phyloP scores from a whole-genome alignment of 2,329 filamentous ascomycete genomes.

The Colletotrichum tofieldiae region DNA sequence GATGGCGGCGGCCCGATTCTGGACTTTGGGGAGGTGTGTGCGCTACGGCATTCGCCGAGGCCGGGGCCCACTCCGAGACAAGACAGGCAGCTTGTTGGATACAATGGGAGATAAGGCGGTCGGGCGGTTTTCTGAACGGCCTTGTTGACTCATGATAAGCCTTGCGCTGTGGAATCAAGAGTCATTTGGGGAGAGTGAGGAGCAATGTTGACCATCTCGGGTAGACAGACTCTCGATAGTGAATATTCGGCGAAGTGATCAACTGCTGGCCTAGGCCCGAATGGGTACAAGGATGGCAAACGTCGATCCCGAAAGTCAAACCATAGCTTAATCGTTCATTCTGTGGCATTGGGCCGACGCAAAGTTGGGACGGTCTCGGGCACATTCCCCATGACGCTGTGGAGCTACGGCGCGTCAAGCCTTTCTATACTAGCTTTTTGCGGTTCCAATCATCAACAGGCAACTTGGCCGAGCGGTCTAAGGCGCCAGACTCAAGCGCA shows the following conservation, averaged over 20 bases:
- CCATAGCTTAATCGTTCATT: not conserved
- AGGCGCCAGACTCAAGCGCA: slow-evolving; percentile 41
- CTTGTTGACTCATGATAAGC: not conserved
- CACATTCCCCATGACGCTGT: too few species aligned
- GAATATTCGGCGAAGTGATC: too few species aligned
- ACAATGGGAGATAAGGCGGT: not conserved
- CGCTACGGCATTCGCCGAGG: slow-evolving; percentile 19
- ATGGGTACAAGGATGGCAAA: not conserved
- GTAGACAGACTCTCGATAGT: too few species aligned
- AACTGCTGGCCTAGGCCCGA: not conserved
- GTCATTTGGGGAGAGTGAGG: not conserved
- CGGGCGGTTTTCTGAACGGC: not conserved
- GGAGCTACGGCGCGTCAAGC: rapidly evolving
- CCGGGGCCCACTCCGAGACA: slow-evolving; percentile 1
- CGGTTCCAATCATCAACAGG: rapidly evolving
- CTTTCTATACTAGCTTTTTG: rapidly evolving
- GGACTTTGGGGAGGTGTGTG: not conserved
- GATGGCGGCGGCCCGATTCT: slow-evolving; percentile 9
- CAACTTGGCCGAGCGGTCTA: slow-evolving; percentile 43
- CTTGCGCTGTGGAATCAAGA: not conserved
- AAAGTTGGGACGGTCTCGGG: not conserved
- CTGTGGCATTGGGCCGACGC: not conserved
- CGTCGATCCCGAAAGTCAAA: slow-evolving; percentile 16
- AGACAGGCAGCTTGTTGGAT: not conserved
- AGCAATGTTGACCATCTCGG: not conserved